Conservation (phyloP, 2,329 filamentous ascomycete genomes). For the Trichoderma guizhouense region DNA sequence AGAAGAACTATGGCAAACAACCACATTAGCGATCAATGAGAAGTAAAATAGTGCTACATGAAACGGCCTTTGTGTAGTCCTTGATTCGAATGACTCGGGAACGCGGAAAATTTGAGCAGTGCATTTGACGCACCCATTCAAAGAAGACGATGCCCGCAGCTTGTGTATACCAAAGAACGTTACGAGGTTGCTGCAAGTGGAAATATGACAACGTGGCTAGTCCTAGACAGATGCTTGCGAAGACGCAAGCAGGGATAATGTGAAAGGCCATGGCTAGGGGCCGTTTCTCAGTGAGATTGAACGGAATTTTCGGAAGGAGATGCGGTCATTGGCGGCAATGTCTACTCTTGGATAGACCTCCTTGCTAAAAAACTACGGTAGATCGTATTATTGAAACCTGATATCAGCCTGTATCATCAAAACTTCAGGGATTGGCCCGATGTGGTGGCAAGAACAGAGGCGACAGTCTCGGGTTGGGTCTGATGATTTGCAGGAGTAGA, state of each 20-base stretch:
- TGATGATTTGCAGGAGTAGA: not conserved
- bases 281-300: not conserved
- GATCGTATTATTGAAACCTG: not conserved
- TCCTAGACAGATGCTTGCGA: not conserved
- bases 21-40: not conserved
- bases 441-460: not conserved
- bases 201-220: not conserved
- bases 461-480: not conserved
- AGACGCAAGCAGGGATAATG: slow-evolving; percentile 1
- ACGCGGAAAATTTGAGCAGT: not conserved
- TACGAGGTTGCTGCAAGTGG: slow-evolving; percentile 8
- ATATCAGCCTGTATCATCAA: not conserved
- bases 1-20: not conserved
- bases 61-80: not conserved
- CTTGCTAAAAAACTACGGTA: not conserved
- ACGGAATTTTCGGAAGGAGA: not conserved
- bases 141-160: not conserved
- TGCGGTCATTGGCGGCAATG: not conserved
- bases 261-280: not conserved
- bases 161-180: not conserved
- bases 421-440: not conserved
- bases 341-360: not conserved
- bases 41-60: not conserved
- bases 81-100: not conserved
- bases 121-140: slow-evolving; percentile 3